Evolutionary conservation across 169 alveolate genomes (phyloP), one percentile per base, ranked within the genome.

Genomic region (Ichthyophthirius multifiliis): DNA sequence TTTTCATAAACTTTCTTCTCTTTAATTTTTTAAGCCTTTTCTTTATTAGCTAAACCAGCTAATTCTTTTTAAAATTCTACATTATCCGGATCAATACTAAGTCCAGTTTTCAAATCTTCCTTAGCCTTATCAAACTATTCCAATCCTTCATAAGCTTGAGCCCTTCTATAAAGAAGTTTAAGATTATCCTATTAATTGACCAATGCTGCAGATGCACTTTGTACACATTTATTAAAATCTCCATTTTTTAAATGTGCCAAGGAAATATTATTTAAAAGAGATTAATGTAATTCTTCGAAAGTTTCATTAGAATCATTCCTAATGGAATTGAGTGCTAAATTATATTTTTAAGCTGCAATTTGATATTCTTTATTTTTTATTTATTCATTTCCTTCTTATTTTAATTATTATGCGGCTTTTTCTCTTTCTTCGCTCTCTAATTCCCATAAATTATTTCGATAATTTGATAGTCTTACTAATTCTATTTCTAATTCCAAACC

Each of bases 381-480:
- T 10, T 27, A 55, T 55, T 55, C 71, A 27, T 55, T 55, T 55
- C 71, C 71, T 27, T 55, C 10, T 3, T 27, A 13, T 55, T 55
- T 55, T 27, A 55, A 27, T 20, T 6, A 13, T 55, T 20, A 2
- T 15, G 13, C 71, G 23, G 9, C 4, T 3, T 16, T 39, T 55
- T 55, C 34, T 55, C 71, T 55, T 4, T 55, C 71, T 1, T 6
- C 39, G 39, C 71, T 55, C 31, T 55, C 71, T 7, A 55, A 55
- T 55, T 55, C 71, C 71, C 71, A 55, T 16, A 55, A 55, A 55
- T 23, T 55, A 27, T 55, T 55, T 55, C 71, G 23, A 10, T 55
- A 55, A 27, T 55, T 55, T 39, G 31, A 27, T n/a, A 55, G 31
- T 55, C 71, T 55, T 2, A 55, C 71, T 3, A 55, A 27, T 55